These are phyloP conservation scores for Calycina herbarum DNA, from an alignment of 2,329 filamentous ascomycete species.

Conservation along the genomic window DNA sequence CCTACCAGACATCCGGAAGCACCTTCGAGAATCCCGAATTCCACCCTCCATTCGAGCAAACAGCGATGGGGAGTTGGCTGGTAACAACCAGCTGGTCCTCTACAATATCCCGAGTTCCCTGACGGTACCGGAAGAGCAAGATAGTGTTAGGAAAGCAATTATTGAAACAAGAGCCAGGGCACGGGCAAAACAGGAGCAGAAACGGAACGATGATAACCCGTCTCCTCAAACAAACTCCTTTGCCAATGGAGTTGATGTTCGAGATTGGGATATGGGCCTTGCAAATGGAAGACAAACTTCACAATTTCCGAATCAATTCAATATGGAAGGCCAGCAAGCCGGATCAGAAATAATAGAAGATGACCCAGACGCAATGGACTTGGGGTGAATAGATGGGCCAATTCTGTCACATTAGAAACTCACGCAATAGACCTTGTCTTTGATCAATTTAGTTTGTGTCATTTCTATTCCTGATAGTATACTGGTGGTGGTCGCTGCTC, in stretches of 20 bases:
- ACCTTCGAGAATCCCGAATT: conserved; percentile 70
- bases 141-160: conserved; percentile 80
- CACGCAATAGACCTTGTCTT: conserved; percentile 11
- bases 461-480: conserved; percentile 41
- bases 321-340: background rate
- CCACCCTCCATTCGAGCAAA: conserved; percentile 60
- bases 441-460: conserved; percentile 12
- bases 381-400: conserved; percentile 43
- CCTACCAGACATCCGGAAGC: conserved; percentile 81
- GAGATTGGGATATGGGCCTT: conserved; percentile 20
- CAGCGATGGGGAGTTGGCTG: conserved; percentile 54
- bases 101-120: conserved; percentile 79
- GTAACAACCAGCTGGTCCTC: conserved; percentile 72
- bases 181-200: conserved; percentile 56
- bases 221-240: conserved; percentile 22
- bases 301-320: background rate
- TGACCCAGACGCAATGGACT: conserved; percentile 67
- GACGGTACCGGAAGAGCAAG: conserved; percentile 70
- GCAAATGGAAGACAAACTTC: background rate
- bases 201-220: conserved; percentile 35
- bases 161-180: conserved; percentile 73
- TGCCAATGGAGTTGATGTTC: conserved; percentile 22
- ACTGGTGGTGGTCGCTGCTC: conserved; percentile 12
- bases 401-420: conserved; percentile 18
- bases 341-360: conserved; percentile 26